These are phyloP conservation scores for Goniomonas avonlea DNA, from an alignment of 78 protist genomes.

Conservation along the genomic window DNA sequence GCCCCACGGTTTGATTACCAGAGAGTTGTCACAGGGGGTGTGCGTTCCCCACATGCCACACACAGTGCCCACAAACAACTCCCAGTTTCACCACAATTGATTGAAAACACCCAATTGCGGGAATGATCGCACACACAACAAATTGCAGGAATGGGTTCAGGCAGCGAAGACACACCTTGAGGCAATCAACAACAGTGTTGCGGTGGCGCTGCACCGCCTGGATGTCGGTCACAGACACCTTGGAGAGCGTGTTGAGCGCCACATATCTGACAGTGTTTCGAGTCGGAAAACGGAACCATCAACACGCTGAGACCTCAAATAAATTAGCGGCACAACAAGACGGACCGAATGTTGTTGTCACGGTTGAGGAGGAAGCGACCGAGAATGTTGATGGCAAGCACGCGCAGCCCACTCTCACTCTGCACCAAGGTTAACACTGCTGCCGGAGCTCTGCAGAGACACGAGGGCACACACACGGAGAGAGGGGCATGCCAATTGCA, in stretches of 20 bases:
- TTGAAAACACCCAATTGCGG: too few relatives aligned
- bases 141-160: background rate
- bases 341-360: constrained; percentile 85
- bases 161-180: constrained; percentile 39
- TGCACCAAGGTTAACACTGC: too few relatives aligned
- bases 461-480: too few relatives aligned
- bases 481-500: too few relatives aligned
- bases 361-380: constrained; percentile 84
- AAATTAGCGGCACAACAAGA: background rate
- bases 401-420: constrained; percentile 72
- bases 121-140: too few relatives aligned
- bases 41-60: too few relatives aligned
- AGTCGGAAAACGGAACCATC: too few relatives aligned
- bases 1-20: background rate
- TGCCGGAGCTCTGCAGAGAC: too few relatives aligned
- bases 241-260: constrained; percentile 69
- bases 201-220: constrained; percentile 92
- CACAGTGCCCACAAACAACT: too few relatives aligned
- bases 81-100: too few relatives aligned
- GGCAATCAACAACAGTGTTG: constrained; percentile 89
- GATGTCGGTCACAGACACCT: constrained; percentile 62
- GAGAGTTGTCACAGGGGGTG: too few relatives aligned
- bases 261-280: constrained; percentile 52
- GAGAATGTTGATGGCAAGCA: constrained; percentile 86
- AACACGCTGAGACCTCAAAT: background rate